These are phyloP conservation scores for Herpotrichia juniperi DNA, from an alignment of 2,329 filamentous ascomycete genomes.

Conservation along the genomic window DNA sequence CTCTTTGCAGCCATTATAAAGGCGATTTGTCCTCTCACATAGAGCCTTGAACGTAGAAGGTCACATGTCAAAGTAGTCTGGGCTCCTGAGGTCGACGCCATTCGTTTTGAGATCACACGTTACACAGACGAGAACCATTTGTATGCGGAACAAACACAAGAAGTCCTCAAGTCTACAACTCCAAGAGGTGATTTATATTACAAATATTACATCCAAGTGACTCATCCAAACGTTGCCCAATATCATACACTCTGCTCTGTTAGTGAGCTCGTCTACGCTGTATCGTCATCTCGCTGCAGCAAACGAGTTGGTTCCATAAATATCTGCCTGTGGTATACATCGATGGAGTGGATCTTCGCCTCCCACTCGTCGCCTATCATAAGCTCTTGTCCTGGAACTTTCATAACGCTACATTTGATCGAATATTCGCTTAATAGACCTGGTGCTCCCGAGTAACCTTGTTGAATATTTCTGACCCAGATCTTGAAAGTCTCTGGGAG, in stretches of 20 bases:
- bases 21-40: slow-evolving; percentile 5
- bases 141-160: background rate
- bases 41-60: slow-evolving; percentile 1
- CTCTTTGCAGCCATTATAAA: slow-evolving; percentile 18
- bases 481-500: slow-evolving; percentile 56
- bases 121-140: background rate
- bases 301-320: slow-evolving; percentile 47
- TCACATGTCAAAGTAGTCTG: background rate
- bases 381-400: slow-evolving; percentile 10
- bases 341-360: slow-evolving; percentile 43
- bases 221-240: background rate
- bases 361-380: slow-evolving; percentile 55
- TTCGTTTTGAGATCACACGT: slow-evolving; percentile 4
- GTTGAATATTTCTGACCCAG: slow-evolving; percentile 23
- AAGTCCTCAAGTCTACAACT: background rate
- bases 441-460: background rate
- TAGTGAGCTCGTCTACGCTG: background rate
- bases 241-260: background rate
- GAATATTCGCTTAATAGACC: background rate
- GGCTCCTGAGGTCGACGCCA: slow-evolving; percentile 3
- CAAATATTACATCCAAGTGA: too few relatives aligned
- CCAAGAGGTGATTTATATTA: too few relatives aligned
- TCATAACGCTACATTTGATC: background rate
- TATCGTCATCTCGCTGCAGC: slow-evolving; percentile 30
- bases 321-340: slow-evolving; percentile 41